Evolutionary conservation across 139 green algal species (phyloP), one percentile per base, ranked within the genome.

Genomic region (Yamagishiella unicocca): DNA sequence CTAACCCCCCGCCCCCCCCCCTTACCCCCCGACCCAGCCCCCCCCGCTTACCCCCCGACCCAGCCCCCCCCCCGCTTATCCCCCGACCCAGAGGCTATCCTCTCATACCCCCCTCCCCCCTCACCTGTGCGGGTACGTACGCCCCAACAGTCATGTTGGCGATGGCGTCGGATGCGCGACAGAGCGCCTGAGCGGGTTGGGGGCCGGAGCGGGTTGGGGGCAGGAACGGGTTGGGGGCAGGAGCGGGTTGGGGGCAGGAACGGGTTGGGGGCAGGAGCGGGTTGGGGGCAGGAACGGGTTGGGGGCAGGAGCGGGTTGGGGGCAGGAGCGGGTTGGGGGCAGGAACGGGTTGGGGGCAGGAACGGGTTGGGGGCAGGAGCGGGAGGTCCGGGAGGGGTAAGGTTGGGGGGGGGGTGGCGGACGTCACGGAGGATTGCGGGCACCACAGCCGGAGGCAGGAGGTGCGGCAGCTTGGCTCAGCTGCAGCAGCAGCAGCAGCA

Each of bases 141-240:
- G 42, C 37, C n/a, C 74, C 74, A n/a, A 82, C 50, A 0, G 74
- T 43, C n/a, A 82, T n/a, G 74, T 82, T 82, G 45, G 74, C n/a
- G n/a, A 82, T 67, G 31, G 74, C 74, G 31, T 82, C 74, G 33
- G 43, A 82, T 6, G 74, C 53, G 35, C n/a, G 45, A 38, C 74
- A 82, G 31, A 82, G 74, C 31, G 50, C 74, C 46, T 81, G 73
- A 25, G 43, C 35, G 43, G 27, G 73, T 81, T 21, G 43, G 73
- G 37, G 67, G 17, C n/a, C n/a, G n/a, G n/a, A n/a, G n/a, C 29
- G 62, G 62, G 62, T 19, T 38, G 29, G 29, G 62, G 17, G n/a
- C n/a, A n/a, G n/a, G 73, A 25, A 29, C 35, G 43, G 27, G 73
- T 81, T 21, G 43, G 73, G 37, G 67, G 17, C n/a, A n/a, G n/a